Base-by-base conservation (phyloP, 2,329 filamentous ascomycete species). In the Fusarium proliferatum region DNA sequence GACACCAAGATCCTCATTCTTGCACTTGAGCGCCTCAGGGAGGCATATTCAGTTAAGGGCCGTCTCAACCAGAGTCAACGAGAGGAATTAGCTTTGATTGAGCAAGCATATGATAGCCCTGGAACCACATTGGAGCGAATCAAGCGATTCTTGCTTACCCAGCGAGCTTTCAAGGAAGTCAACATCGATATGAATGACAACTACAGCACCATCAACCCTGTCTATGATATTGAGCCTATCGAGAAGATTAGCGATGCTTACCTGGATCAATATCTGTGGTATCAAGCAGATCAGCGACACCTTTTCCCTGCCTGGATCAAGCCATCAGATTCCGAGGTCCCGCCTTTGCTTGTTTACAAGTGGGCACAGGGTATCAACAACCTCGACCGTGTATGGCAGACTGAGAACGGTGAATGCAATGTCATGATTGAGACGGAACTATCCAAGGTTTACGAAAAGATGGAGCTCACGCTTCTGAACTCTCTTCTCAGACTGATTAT, bases 131-230 rank as follows among this genome's bases (percentile, higher is more conserved):
- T 99, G 65, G 96, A 97, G 72, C 90, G 96, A 66, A 99, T 99
- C 85, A 99, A 99, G 87, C 93, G 96, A 55, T 98, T 98, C 87
- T 86, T 99, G 71, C 90, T 99, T 49, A 99, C 97, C 0, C 96
- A 99, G 81, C 91, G 96, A 82, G 96, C 97, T 3, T 99, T 99
- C 89, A 99, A 99, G 85, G 96, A 99, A 84, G 96, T 99, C 49
- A 96, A 96, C 62, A 99, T 99, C 76, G 96, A 99, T 81, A 99
- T 99, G 96, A 99, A 99, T 82, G 96, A 99, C 85, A 99, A 99
- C 80, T 99, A 99, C 85, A 98, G 92, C 86, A 96, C 94, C 23
- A 99, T 99, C 86, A 99, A 99, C 80, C 97, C 96, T 0, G 96
- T 99, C 2, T 99, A 99, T 80, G 96, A 99, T 76, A 96, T 99